Percentiles rank a stretch among this genome's conserved stretches.
Evolutionary conservation across 2,329 filamentous ascomycete genomes (phyloP).

Genomic region (Cladophialophora psammophila): DNA sequence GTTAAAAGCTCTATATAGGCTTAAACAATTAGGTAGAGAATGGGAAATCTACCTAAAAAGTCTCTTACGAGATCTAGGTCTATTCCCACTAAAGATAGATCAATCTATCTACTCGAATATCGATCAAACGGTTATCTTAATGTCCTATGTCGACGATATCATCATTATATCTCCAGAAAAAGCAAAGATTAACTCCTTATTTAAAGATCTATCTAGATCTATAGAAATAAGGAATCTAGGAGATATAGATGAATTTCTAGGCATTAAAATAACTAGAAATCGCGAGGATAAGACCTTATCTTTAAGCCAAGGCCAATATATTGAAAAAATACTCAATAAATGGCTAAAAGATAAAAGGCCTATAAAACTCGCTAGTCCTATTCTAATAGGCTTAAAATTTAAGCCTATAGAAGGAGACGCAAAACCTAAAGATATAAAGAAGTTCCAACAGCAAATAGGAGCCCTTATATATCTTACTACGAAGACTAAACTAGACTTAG

Average conservation of each 20-base stretch:
- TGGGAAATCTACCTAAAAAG: background rate
- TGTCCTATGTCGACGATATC: background rate
- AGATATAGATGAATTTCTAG: background rate
- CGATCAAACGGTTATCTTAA: background rate
- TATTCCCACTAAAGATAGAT: background rate
- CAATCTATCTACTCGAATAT: background rate
- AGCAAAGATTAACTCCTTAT: no score
- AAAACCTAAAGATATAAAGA: background rate
- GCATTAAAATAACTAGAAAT: background rate
- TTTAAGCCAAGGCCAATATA: background rate
- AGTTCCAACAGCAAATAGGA: background rate
- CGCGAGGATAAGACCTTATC: background rate
- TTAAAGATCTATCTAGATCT: background rate
- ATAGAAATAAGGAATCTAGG: background rate
- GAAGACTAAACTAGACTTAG: background rate
- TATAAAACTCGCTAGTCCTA: background rate
- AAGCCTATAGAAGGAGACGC: background rate
- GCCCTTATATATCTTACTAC: background rate
- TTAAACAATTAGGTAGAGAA: no score
- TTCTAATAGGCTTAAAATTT: background rate
- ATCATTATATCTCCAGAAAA: background rate
- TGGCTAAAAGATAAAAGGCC: background rate
- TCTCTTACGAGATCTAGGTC: background rate
- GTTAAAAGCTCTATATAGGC: background rate
- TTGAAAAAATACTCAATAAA: background rate